Conservation (phyloP, 2,329 filamentous ascomycete genomes). For the Xylaria sp. region DNA sequence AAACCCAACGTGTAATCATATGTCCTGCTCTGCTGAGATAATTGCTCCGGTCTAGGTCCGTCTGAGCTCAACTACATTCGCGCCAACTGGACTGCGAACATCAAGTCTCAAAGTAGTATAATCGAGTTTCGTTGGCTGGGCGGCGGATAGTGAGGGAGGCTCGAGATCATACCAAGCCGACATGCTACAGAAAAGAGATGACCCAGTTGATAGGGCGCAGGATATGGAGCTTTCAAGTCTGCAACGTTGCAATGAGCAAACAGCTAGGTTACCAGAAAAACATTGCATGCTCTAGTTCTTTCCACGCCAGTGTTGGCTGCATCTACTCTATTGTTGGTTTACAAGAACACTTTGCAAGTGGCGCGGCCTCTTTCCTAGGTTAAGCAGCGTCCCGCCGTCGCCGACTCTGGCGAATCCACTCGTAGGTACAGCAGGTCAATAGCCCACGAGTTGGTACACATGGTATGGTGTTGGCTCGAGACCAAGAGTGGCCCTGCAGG, state of each 20-base stretch:
- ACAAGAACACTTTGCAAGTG: not conserved
- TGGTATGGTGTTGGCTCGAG: slow-evolving; percentile 3
- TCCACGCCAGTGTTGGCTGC: too few species aligned
- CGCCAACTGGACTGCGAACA: not conserved
- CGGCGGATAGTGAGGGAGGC: not conserved
- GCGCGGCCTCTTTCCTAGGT: slow-evolving; percentile 5
- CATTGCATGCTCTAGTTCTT: too few species aligned
- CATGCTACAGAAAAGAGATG: not conserved
- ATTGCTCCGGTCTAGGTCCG: too few species aligned
- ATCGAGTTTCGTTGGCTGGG: not conserved
- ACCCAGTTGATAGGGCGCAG: not conserved
- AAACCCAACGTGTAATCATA: too few species aligned
- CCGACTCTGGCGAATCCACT: not conserved
- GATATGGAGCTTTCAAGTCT: not conserved
- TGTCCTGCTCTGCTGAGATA: too few species aligned
- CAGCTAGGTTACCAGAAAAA: not conserved
- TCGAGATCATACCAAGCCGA: not conserved
- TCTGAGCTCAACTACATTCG: not conserved
- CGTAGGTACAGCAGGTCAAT: not conserved
- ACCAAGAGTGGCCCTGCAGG: slow-evolving; percentile 1
- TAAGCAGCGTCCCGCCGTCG: not conserved
- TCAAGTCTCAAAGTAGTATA: not conserved
- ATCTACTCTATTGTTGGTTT: not conserved
- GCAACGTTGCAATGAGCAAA: slow-evolving; percentile 6
- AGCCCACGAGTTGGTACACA: not conserved